These are phyloP conservation scores for Rhododendron ovatum DNA, from an alignment of 148 eudicot species.

Conservation along the genomic window DNA sequence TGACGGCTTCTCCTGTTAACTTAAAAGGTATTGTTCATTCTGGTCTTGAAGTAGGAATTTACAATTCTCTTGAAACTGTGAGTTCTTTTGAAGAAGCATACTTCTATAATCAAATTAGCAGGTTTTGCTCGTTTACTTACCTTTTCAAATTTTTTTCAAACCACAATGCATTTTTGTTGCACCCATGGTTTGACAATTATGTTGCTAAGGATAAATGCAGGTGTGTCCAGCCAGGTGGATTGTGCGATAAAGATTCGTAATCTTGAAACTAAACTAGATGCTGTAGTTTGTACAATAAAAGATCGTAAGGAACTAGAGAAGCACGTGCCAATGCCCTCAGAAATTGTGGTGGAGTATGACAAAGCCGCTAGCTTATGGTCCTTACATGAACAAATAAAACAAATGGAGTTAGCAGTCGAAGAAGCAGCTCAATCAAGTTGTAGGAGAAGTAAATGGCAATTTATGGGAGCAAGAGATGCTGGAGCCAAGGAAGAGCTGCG, in stretches of 20 bases:
- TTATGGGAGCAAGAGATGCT: constrained; percentile 99
- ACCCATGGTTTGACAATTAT: neutral
- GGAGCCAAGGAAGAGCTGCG: constrained; percentile 94
- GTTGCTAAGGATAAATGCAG: constrained; percentile 31
- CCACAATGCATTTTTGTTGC: neutral
- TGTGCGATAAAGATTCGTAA: constrained; percentile 96
- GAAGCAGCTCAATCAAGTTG: constrained; percentile 88
- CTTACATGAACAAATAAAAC: constrained; percentile 89
- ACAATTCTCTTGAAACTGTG: neutral
- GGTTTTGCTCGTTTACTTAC: neutral
- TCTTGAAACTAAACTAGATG: constrained; percentile 89
- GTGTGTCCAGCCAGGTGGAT: constrained; percentile 97
- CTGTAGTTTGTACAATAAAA: constrained; percentile 95
- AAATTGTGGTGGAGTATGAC: constrained; percentile 87
- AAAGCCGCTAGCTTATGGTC: constrained; percentile 88
- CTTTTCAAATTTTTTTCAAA: neutral
- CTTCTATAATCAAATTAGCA: neutral
- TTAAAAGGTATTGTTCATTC: constrained; percentile 63
- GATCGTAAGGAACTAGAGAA: constrained; percentile 95
- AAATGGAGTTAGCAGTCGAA: constrained; percentile 85
- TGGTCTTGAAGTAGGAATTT: neutral
- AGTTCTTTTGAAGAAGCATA: neutral
- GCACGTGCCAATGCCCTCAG: constrained; percentile 97
- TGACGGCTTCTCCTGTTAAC: constrained; percentile 99
- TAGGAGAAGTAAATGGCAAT: constrained; percentile 96